Evolutionary conservation across 345 rosid genomes (phyloP), one percentile per base, ranked within the genome.

Genomic region (Theobroma cacao): DNA sequence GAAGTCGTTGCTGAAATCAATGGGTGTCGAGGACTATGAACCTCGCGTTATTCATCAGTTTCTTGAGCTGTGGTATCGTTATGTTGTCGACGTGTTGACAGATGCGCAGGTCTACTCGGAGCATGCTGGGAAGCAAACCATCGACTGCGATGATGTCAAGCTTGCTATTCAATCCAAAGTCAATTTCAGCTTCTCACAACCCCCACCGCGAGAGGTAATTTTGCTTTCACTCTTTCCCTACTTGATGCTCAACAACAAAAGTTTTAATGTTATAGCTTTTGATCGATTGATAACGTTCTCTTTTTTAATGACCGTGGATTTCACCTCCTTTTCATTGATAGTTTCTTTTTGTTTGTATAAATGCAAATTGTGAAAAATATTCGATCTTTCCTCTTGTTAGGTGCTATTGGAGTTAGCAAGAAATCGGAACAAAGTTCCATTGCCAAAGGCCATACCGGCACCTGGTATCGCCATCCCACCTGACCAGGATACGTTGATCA

Each of bases 101-200:
- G 98, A 96, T 79, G 97, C 98, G 13, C 97, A 94, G 82, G 92
- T 94, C 62, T 96, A 91, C 85, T 96, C 95, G 0, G 97, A 96
- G 79, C 99, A 94, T 80, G 99, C 98, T 11, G 93, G 87, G 34
- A 96, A 91, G 86, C 26, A 89, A n/a, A 72, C 90, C 11, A 87
- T 94, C 59, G 99, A 96, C 53, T 84, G 86, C 34, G 99, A 96
- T 12, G 99, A 94, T 82, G 89, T 94, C 70, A 94, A 92, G 85
- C 97, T 94, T 8, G 97, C 99, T 12, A 89, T 90, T 80, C 99
- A 90, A 55, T 92, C 99, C 1, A 94, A 90, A 90, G 94, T 90
- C 66, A 93, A 91, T 77, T 91, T 89, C 86, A 92, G 95, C 89
- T 91, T 94, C 88, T 92, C 98, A 1, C 98, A 96, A 56, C 98